Conservation (phyloP, 768 basidiomycete species). For the Lentinula detonsa region DNA sequence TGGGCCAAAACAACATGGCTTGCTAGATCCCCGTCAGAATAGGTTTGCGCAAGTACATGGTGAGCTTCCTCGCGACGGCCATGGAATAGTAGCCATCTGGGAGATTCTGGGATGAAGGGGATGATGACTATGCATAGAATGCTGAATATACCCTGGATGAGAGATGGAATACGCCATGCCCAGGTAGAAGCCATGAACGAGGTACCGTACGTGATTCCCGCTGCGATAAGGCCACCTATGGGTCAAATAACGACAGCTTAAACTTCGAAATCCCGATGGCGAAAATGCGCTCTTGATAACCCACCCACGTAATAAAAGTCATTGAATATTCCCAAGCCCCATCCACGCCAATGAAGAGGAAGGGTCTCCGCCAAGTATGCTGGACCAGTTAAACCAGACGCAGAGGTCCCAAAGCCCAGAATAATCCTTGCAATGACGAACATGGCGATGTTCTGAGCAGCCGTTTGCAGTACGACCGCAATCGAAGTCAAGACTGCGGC, state of each 20-base stretch:
- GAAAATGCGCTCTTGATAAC: neutral
- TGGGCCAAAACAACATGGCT: constrained; percentile 21
- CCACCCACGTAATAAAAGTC: constrained; percentile 18
- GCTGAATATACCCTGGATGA: constrained; percentile 24
- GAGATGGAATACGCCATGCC: constrained; percentile 26
- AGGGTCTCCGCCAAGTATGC: constrained; percentile 17
- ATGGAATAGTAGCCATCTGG: constrained; percentile 30
- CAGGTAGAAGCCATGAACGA: constrained; percentile 21
- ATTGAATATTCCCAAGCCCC: constrained; percentile 18
- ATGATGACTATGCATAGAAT: constrained; percentile 23
- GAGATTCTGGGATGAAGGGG: constrained; percentile 31
- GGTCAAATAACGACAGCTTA: neutral
- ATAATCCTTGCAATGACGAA: constrained; percentile 17
- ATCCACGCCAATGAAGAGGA: constrained; percentile 15
- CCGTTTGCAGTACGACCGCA: constrained; percentile 16
- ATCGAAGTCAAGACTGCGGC: constrained; percentile 14
- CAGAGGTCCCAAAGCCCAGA: constrained; percentile 16
- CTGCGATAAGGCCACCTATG: constrained; percentile 6
- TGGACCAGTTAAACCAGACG: constrained; percentile 15
- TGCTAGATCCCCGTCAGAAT: constrained; percentile 19
- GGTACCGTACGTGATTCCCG: constrained; percentile 21
- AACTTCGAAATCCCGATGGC: no score
- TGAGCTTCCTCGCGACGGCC: constrained; percentile 22
- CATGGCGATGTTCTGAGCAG: constrained; percentile 17
- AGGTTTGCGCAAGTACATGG: constrained; percentile 21